Evolutionary conservation across 805 yeast genomes (phyloP).

Genomic region (Candida stauntonica): DNA sequence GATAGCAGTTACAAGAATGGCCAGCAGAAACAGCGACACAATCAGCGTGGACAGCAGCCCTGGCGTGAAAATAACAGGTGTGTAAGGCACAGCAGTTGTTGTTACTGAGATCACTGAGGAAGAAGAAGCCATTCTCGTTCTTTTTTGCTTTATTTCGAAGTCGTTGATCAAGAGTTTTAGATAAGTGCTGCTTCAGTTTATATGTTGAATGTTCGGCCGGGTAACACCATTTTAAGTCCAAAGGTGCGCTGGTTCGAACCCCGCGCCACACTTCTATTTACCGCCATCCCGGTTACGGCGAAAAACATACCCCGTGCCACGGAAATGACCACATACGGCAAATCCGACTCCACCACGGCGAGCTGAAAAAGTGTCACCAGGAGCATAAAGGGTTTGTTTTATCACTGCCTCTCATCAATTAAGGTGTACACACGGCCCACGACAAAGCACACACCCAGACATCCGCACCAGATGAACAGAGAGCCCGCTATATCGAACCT

Average conservation of each 20-base stretch:
- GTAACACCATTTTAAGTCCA: too few species aligned
- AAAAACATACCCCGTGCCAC: neutral
- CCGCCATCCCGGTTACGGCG: too few species aligned
- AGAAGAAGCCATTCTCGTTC: neutral
- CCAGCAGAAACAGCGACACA: slow-evolving; percentile 56
- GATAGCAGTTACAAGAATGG: slow-evolving; percentile 57
- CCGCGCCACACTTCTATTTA: too few species aligned
- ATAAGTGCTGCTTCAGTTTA: neutral
- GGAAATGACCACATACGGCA: slow-evolving; percentile 4
- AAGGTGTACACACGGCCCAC: neutral
- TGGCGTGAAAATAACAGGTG: slow-evolving; percentile 60
- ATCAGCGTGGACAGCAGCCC: slow-evolving; percentile 76
- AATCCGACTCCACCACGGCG: neutral
- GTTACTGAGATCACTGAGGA: neutral
- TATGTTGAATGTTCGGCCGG: too few species aligned
- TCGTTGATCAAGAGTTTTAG: neutral
- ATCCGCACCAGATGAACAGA: slow-evolving; percentile 8
- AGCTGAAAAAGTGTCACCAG: neutral
- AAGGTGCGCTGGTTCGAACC: too few species aligned
- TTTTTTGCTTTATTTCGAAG: too few species aligned
- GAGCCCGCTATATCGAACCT: slow-evolving; percentile 34
- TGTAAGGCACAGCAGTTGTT: slow-evolving; percentile 24
- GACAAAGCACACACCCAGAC: neutral
- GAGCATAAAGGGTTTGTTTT: neutral
- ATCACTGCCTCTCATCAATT: neutral